Evolutionary conservation across 148 eudicot species (phyloP).

Genomic region (Rhododendron vialii): DNA sequence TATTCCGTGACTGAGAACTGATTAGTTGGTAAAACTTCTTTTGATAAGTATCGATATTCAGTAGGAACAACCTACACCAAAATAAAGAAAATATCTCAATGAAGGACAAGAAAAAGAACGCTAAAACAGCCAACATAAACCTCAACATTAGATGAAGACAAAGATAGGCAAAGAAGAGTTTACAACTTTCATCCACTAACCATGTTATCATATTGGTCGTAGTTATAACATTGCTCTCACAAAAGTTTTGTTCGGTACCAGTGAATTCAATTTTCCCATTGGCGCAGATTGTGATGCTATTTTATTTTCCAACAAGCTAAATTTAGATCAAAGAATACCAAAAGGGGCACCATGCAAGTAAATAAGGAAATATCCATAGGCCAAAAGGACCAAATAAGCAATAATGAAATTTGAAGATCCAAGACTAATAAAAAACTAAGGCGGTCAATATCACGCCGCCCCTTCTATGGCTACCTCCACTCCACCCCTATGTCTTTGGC

Average conservation of each 20-base stretch:
- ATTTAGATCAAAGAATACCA: neutral
- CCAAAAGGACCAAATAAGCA: neutral
- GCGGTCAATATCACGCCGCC: neutral
- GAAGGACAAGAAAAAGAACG: conserved; percentile 1
- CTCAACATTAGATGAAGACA: conserved; percentile 3
- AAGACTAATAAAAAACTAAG: neutral
- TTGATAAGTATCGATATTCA: conserved; percentile 76
- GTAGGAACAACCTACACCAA: conserved; percentile 83
- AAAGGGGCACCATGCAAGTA: neutral
- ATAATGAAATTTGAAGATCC: neutral
- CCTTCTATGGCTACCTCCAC: neutral
- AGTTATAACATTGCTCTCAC: neutral
- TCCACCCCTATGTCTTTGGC: neutral
- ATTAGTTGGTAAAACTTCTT: conserved; percentile 85
- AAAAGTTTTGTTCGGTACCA: neutral
- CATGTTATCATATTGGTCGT: neutral
- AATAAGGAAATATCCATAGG: neutral
- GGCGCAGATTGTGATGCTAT: neutral
- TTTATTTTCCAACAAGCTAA: neutral
- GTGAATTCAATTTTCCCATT: neutral
- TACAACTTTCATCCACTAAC: neutral
- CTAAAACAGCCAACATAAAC: neutral
- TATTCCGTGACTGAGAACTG: conserved; percentile 98
- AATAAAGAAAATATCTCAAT: conserved; percentile 20
- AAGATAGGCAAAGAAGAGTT: neutral